Percentiles rank a stretch among this genome's conserved stretches.
These are phyloP conservation scores for Vaccinium darrowii DNA, from an alignment of 148 eudicot species.

Conservation along the genomic window DNA sequence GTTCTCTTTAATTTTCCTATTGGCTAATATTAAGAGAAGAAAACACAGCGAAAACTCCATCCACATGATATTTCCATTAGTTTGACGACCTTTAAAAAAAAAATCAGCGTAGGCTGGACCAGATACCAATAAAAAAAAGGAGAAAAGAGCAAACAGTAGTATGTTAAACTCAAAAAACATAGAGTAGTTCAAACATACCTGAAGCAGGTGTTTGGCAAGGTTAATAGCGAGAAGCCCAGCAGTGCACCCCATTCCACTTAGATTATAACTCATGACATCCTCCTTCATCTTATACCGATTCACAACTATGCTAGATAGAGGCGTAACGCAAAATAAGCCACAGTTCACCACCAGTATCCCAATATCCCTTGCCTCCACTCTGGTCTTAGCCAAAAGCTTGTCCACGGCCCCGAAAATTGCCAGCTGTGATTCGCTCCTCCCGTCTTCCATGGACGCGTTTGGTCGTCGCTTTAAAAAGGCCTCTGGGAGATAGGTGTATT, in stretches of 20 bases:
- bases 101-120: neutral
- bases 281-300: constrained; percentile 24
- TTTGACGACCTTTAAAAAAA: no score
- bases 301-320: constrained; percentile 24
- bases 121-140: neutral
- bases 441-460: constrained; percentile 8
- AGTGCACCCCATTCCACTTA: constrained; percentile 35
- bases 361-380: constrained; percentile 19
- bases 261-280: constrained; percentile 20
- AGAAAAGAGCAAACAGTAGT: neutral
- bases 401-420: constrained; percentile 32
- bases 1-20: no score
- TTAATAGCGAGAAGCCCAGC: constrained; percentile 25
- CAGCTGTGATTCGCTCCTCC: constrained; percentile 22
- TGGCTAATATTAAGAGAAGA: no score
- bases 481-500: constrained; percentile 23
- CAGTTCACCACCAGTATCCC: constrained; percentile 32
- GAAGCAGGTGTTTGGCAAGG: constrained; percentile 30
- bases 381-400: constrained; percentile 23
- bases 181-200: constrained; percentile 13
- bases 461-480: constrained; percentile 5
- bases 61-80: no score
- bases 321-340: constrained; percentile 8
- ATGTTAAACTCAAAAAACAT: neutral
- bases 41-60: no score